Evolutionary conservation across 2,329 filamentous ascomycete genomes (phyloP).

Genomic region (Ascochyta rabiei): DNA sequence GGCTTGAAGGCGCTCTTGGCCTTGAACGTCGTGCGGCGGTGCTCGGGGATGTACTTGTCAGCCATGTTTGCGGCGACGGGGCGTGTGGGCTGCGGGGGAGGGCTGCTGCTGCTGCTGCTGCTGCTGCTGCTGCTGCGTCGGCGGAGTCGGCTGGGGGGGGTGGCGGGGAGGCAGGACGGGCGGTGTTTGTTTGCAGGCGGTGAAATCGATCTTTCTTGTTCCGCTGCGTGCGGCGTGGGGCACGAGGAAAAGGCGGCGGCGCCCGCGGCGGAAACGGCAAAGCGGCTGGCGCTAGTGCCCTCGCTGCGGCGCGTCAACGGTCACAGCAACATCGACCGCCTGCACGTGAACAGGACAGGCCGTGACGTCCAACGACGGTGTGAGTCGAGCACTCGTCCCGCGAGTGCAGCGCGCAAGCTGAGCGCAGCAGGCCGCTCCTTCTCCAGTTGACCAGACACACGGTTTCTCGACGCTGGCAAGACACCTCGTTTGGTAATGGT

Average conservation of each 20-base stretch:
- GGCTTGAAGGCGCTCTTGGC: slow-evolving; percentile 99
- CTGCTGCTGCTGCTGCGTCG: not conserved
- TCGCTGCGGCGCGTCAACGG: too few species aligned
- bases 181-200: slow-evolving; percentile 43
- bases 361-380: too few species aligned
- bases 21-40: slow-evolving; percentile 99
- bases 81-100: slow-evolving; percentile 17
- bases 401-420: too few species aligned
- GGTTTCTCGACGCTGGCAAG: too few species aligned
- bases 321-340: too few species aligned
- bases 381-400: too few species aligned
- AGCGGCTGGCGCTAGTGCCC: slow-evolving; percentile 26
- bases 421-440: too few species aligned
- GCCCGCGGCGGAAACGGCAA: slow-evolving; percentile 36
- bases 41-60: slow-evolving; percentile 98
- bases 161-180: slow-evolving; percentile 15
- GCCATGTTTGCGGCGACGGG: slow-evolving; percentile 70
- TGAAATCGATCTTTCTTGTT: slow-evolving; percentile 30
- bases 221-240: slow-evolving; percentile 41
- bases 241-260: slow-evolving; percentile 45
- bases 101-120: not conserved
- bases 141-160: slow-evolving; percentile 17
- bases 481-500: too few species aligned
- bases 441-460: too few species aligned
- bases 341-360: too few species aligned